phyloP scores from a whole-genome alignment of 768 basidiomycete genomes.

The Mycena filopes region DNA sequence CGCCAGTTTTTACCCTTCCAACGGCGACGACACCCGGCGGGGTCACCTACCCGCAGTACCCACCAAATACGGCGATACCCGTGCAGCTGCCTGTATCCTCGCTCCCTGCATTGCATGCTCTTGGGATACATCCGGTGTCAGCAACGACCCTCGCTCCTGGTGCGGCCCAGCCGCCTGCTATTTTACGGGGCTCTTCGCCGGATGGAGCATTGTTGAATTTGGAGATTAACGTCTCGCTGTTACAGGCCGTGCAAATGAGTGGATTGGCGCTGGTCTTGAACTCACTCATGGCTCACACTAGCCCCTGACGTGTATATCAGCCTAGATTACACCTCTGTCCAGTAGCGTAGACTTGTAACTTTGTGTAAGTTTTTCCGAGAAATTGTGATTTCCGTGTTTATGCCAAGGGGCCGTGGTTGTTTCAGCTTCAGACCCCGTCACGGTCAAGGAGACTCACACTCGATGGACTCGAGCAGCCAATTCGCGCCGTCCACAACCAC shows the following conservation, averaged over 20 bases:
- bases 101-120: constrained; percentile 69
- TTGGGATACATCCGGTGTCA: constrained; percentile 81
- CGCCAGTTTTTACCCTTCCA: constrained; percentile 41
- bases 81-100: constrained; percentile 79
- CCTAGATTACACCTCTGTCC: too few relatives aligned
- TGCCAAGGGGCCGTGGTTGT: too few relatives aligned
- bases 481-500: constrained; percentile 64
- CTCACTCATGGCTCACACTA: constrained; percentile 74
- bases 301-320: too few relatives aligned
- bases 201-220: constrained; percentile 79
- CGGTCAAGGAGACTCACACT: too few relatives aligned
- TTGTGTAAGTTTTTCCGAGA: background rate
- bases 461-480: constrained; percentile 46
- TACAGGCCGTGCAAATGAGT: constrained; percentile 82
- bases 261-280: constrained; percentile 79
- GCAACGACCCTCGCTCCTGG: constrained; percentile 60
- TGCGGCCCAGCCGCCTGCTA: constrained; percentile 76
- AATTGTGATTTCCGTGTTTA: too few relatives aligned
- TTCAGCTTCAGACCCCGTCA: too few relatives aligned
- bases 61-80: constrained; percentile 59
- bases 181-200: constrained; percentile 75
- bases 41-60: constrained; percentile 40
- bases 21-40: constrained; percentile 39
- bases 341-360: background rate
- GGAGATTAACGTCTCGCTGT: constrained; percentile 80